These are phyloP conservation scores for Recurvomyces mirabilis DNA, from an alignment of 495 filamentous ascomycete species.

Conservation along the genomic window DNA sequence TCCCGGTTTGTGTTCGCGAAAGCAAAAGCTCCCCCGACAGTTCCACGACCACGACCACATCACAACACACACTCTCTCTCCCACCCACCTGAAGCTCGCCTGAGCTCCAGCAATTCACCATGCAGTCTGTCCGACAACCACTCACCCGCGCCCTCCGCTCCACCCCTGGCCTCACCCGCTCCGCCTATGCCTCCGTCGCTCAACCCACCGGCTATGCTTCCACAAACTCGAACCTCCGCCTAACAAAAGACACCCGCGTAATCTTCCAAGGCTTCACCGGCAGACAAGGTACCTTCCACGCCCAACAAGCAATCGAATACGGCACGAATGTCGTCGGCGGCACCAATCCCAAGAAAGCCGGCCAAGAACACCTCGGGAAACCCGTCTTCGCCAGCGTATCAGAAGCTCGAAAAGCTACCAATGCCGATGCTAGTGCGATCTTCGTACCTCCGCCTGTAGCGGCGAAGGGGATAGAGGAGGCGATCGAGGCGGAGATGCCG, in stretches of 20 bases:
- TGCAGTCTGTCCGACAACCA: constrained; percentile 33
- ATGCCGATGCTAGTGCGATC: constrained; percentile 84
- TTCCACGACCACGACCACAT: no score
- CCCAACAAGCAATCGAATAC: constrained; percentile 82
- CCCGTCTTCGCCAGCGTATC: constrained; percentile 86
- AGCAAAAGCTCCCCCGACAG: no score
- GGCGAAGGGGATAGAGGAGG: constrained; percentile 92
- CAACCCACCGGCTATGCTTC: constrained; percentile 50
- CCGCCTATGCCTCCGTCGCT: constrained; percentile 56
- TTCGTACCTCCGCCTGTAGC: constrained; percentile 96
- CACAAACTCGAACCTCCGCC: constrained; percentile 82
- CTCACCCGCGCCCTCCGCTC: constrained; percentile 27
- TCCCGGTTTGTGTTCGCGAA: no score
- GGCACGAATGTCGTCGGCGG: constrained; percentile 96
- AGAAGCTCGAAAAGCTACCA: constrained; percentile 84
- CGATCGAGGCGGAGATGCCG: constrained; percentile 79
- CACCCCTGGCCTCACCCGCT: constrained; percentile 33
- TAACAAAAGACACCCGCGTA: constrained; percentile 85
- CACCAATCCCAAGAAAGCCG: constrained; percentile 98
- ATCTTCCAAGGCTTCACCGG: constrained; percentile 97
- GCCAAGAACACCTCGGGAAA: constrained; percentile 72
- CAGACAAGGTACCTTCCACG: constrained; percentile 89
- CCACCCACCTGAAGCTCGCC: neutral
- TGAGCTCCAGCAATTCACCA: constrained; percentile 16
- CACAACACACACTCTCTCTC: no score